Evolutionary conservation across 2,329 filamentous ascomycete species (phyloP).

Genomic region (Curvularia lunata): DNA sequence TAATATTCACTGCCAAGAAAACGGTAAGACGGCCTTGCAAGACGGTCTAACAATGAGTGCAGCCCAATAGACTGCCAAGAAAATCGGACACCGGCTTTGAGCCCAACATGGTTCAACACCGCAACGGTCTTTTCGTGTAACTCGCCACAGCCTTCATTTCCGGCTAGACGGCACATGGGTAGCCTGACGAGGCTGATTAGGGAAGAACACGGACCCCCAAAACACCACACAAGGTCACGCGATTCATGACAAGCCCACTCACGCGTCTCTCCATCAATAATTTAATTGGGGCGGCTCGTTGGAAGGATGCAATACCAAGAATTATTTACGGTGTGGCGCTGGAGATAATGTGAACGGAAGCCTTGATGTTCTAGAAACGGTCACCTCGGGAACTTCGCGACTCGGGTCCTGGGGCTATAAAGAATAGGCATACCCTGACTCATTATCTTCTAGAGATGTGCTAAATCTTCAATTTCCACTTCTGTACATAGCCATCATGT

Average conservation of each 20-base stretch:
- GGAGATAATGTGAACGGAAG: background rate
- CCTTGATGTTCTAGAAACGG: conserved; percentile 9
- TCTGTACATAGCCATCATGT: conserved; percentile 4
- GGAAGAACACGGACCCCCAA: background rate
- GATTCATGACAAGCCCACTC: background rate
- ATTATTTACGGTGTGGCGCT: conserved; percentile 6
- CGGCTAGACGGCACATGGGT: conserved; percentile 4
- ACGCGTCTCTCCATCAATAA: conserved; percentile 6
- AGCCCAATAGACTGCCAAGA: background rate
- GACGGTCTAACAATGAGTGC: background rate
- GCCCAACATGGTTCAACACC: background rate
- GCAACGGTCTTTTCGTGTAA: background rate
- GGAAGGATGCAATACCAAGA: conserved; percentile 6
- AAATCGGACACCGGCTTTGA: background rate
- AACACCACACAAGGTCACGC: conserved; percentile 4
- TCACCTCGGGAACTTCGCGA: background rate
- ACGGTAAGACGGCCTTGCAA: background rate
- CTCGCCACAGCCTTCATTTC: background rate
- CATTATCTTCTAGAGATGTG: background rate
- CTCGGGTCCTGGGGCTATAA: background rate
- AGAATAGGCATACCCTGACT: background rate
- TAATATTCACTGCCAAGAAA: background rate
- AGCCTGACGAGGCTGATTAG: conserved; percentile 5
- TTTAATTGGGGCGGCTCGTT: background rate
- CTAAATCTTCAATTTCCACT: background rate